phyloP scores from a whole-genome alignment of 805 yeast species.

The Kodamaea nitidulidarum region DNA sequence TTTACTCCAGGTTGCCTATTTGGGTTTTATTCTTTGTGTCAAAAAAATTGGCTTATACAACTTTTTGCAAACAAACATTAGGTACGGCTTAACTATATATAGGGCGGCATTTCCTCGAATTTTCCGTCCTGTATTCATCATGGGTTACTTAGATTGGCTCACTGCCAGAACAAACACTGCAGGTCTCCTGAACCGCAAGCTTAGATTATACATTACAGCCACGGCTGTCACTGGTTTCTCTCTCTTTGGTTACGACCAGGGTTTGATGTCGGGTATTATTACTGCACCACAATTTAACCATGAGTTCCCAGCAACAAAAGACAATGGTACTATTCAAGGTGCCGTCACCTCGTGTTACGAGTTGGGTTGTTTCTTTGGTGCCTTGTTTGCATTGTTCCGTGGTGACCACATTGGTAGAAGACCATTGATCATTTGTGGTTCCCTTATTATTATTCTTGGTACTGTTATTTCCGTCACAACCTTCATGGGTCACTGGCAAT shows the following conservation, averaged over 20 bases:
- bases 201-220: conserved; percentile 24
- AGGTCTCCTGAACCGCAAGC: conserved; percentile 54
- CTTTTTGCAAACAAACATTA: not conserved
- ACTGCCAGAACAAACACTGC: conserved; percentile 46
- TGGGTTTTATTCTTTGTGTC: not conserved
- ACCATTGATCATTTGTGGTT: conserved; percentile 35
- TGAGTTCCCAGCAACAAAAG: conserved; percentile 37
- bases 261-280: conserved; percentile 43
- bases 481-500: conserved; percentile 36
- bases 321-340: conserved; percentile 25
- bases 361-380: conserved; percentile 42
- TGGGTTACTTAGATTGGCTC: conserved; percentile 11
- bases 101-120: not conserved
- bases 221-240: conserved; percentile 30
- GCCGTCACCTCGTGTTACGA: conserved; percentile 27
- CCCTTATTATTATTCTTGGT: conserved; percentile 38
- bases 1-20: not conserved
- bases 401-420: conserved; percentile 44
- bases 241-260: conserved; percentile 35
- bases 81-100: not conserved
- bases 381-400: conserved; percentile 34
- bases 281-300: conserved; percentile 34
- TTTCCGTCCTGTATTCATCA: too few relatives aligned
- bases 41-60: not conserved
- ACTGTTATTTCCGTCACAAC: conserved; percentile 38